Percentiles rank a stretch among this genome's conserved stretches.
phyloP scores from a whole-genome alignment of 148 eudicot genomes.

The Rhododendron griersonianum region DNA sequence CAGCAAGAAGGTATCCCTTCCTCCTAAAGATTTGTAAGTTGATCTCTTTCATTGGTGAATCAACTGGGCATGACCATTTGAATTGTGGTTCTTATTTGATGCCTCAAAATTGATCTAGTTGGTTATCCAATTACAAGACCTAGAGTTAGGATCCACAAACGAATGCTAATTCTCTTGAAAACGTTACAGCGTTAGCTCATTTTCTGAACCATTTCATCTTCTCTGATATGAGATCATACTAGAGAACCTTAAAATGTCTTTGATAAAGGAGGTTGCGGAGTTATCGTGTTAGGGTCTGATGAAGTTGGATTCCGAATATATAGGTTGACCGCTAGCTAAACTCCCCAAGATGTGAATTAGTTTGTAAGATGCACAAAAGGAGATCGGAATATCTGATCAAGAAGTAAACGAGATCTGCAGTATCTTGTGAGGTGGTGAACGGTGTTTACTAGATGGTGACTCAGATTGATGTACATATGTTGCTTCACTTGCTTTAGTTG shows the following conservation, averaged over 20 bases:
- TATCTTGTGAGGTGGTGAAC: background rate
- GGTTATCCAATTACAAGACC: background rate
- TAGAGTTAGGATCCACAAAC: background rate
- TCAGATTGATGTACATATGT: background rate
- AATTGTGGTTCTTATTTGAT: background rate
- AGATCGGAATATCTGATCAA: background rate
- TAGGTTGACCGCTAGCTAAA: background rate
- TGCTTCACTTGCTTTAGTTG: background rate
- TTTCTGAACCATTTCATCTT: background rate
- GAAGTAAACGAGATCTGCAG: background rate
- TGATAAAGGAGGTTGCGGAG: background rate
- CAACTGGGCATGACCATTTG: background rate
- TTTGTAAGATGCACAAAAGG: background rate
- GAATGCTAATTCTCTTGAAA: background rate
- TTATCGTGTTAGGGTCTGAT: background rate
- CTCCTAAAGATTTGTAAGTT: background rate
- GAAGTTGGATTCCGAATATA: background rate
- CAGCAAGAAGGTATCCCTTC: background rate
- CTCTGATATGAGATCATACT: background rate
- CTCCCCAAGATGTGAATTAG: background rate
- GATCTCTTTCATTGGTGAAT: background rate
- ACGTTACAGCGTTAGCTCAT: background rate
- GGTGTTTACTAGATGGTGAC: background rate
- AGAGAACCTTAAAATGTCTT: background rate
- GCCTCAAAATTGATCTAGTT: background rate